A percentile compares a stretch with the other conserved stretches of the same genome.
Conservation (phyloP, 345 rosid species). For the Physaria fendleri region DNA sequence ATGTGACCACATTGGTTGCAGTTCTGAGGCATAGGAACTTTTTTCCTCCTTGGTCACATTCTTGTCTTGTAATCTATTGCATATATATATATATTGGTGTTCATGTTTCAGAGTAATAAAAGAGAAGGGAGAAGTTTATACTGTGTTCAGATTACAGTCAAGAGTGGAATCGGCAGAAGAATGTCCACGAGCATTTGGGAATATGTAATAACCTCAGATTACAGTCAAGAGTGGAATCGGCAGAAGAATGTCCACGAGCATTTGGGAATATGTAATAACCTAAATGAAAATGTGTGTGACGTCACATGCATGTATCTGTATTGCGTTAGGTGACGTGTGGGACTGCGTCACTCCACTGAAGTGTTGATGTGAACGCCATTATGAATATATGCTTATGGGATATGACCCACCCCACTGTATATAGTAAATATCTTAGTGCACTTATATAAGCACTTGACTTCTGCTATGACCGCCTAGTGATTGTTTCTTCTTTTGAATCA, state of each 20-base stretch:
- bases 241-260: conserved; percentile 36
- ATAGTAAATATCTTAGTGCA: background rate
- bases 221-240: background rate
- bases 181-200: too few relatives aligned
- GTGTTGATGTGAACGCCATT: background rate
- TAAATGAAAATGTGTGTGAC: background rate
- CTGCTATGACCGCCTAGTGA: background rate
- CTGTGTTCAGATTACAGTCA: background rate
- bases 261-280: conserved; percentile 20
- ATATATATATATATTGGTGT: background rate
- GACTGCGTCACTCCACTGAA: conserved; percentile 1
- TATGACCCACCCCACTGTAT: conserved; percentile 17
- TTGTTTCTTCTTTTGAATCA: conserved; percentile 12
- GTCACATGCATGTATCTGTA: background rate
- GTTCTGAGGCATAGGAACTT: background rate
- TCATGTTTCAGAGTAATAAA: background rate
- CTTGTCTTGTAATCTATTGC: background rate
- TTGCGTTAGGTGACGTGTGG: conserved; percentile 3
- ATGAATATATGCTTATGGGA: background rate
- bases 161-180: background rate
- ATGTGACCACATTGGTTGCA: background rate
- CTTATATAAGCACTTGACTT: background rate
- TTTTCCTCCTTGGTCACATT: background rate
- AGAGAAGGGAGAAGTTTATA: background rate
- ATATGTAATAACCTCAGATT: too few relatives aligned